These are phyloP conservation scores for Chiua sp. DNA, from an alignment of 1,284 basidiomycete genomes.

Conservation along the genomic window DNA sequence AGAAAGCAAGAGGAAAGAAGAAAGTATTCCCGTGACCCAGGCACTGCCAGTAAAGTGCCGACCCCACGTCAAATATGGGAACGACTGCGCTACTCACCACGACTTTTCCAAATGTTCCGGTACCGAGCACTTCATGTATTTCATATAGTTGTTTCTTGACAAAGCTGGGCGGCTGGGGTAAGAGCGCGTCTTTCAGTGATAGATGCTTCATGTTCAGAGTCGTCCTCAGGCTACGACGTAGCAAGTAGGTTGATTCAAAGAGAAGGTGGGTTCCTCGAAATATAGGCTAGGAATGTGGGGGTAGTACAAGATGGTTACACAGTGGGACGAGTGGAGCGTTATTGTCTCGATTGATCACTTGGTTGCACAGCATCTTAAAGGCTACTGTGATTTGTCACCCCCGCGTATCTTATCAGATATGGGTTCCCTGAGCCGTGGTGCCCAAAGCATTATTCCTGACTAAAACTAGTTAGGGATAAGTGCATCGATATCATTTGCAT, in stretches of 20 bases:
- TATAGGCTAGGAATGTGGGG: background rate
- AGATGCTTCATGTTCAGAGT: slow-evolving; percentile 38
- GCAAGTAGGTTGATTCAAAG: background rate
- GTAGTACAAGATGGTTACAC: background rate
- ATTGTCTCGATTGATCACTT: background rate
- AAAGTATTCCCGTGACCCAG: slow-evolving; percentile 2
- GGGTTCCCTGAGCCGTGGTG: too few relatives aligned
- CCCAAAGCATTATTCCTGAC: too few relatives aligned
- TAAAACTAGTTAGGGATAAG: too few relatives aligned
- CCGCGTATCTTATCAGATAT: slow-evolving; percentile 26
- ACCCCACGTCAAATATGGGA: background rate
- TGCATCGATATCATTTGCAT: too few relatives aligned
- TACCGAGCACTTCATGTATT: slow-evolving; percentile 74
- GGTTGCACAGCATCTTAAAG: slow-evolving; percentile 21
- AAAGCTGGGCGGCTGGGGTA: slow-evolving; percentile 85
- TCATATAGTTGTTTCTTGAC: slow-evolving; percentile 84
- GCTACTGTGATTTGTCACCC: background rate
- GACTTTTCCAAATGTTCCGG: slow-evolving; percentile 88
- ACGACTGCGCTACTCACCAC: slow-evolving; percentile 56
- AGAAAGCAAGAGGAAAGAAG: background rate
- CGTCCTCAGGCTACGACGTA: background rate
- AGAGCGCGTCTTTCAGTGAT: slow-evolving; percentile 52
- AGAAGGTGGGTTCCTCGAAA: background rate
- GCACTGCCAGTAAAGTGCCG: background rate
- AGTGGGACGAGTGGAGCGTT: slow-evolving; percentile 3